phyloP scores from a whole-genome alignment of 2,329 filamentous ascomycete species.

The Amylocarpus encephaloides region DNA sequence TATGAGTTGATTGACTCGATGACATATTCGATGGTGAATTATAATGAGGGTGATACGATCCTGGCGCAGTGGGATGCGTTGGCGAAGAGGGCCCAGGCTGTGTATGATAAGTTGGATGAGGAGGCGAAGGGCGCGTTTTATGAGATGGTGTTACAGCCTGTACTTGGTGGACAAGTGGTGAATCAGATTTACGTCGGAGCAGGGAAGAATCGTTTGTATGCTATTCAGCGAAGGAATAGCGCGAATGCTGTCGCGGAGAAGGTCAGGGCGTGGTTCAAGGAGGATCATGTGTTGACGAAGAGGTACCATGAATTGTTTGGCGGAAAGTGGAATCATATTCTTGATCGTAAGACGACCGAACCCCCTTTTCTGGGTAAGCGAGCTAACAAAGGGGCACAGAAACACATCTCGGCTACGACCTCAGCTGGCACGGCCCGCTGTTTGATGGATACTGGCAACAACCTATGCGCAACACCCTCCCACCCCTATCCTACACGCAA shows the following conservation, averaged over 20 bases:
- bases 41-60: slow-evolving; percentile 55
- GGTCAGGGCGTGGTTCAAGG: slow-evolving; percentile 47
- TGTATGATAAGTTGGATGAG: slow-evolving; percentile 48
- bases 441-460: slow-evolving; percentile 53
- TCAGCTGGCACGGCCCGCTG: slow-evolving; percentile 2
- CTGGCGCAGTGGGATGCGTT: slow-evolving; percentile 50
- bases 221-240: slow-evolving; percentile 48
- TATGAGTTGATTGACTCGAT: slow-evolving; percentile 54
- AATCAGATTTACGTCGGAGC: slow-evolving; percentile 46
- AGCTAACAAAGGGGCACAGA: slow-evolving; percentile 33
- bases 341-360: slow-evolving; percentile 40
- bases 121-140: slow-evolving; percentile 53
- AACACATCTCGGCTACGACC: slow-evolving; percentile 48
- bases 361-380: not conserved
- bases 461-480: slow-evolving; percentile 63
- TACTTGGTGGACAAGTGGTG: slow-evolving; percentile 50
- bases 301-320: slow-evolving; percentile 51
- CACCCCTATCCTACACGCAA: slow-evolving; percentile 55
- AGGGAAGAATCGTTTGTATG: slow-evolving; percentile 49
- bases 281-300: slow-evolving; percentile 49
- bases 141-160: slow-evolving; percentile 55
- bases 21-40: slow-evolving; percentile 56
- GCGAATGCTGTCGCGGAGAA: slow-evolving; percentile 48
- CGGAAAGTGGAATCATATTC: slow-evolving; percentile 58
- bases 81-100: slow-evolving; percentile 44